Conservation (phyloP, 768 basidiomycete species). For the Boletus eberwhitei region DNA sequence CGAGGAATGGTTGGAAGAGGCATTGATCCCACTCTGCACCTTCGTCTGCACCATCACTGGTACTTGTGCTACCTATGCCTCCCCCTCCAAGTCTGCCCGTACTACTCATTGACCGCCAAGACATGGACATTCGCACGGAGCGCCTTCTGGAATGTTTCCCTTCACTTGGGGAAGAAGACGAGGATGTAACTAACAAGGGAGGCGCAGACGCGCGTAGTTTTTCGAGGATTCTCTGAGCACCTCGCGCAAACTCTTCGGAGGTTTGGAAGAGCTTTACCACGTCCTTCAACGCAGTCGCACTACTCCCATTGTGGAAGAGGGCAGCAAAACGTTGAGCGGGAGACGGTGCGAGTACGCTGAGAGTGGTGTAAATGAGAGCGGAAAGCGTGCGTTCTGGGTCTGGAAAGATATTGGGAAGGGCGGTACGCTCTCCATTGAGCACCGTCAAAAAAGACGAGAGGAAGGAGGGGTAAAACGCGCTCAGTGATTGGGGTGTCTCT, state of each 20-base stretch:
- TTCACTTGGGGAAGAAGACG: slow-evolving; percentile 23
- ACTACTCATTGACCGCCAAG: slow-evolving; percentile 44
- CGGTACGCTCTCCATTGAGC: slow-evolving; percentile 66
- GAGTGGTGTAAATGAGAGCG: slow-evolving; percentile 75
- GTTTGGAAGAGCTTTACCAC: slow-evolving; percentile 68
- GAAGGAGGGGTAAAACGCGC: slow-evolving; percentile 71
- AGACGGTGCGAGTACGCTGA: slow-evolving; percentile 78
- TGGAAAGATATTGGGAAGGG: slow-evolving; percentile 84
- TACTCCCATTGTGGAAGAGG: slow-evolving; percentile 57
- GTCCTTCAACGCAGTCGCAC: slow-evolving; percentile 59
- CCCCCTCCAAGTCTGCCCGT: slow-evolving; percentile 17
- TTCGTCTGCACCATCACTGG: slow-evolving; percentile 14
- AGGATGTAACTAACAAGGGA: slow-evolving; percentile 17
- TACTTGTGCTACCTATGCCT: slow-evolving; percentile 8
- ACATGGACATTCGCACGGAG: slow-evolving; percentile 64
- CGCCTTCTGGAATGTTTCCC: slow-evolving; percentile 44
- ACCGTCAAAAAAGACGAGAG: slow-evolving; percentile 64
- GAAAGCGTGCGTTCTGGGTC: slow-evolving; percentile 76
- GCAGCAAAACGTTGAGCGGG: slow-evolving; percentile 75
- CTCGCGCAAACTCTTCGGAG: slow-evolving; percentile 80
- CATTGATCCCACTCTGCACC: slow-evolving; percentile 80
- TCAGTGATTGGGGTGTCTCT: slow-evolving; percentile 47
- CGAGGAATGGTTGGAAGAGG: slow-evolving; percentile 91
- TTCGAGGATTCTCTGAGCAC: slow-evolving; percentile 73
- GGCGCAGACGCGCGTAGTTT: slow-evolving; percentile 49